Conservation (phyloP, 1,284 basidiomycete genomes). For the Apiotrichum gracile region DNA sequence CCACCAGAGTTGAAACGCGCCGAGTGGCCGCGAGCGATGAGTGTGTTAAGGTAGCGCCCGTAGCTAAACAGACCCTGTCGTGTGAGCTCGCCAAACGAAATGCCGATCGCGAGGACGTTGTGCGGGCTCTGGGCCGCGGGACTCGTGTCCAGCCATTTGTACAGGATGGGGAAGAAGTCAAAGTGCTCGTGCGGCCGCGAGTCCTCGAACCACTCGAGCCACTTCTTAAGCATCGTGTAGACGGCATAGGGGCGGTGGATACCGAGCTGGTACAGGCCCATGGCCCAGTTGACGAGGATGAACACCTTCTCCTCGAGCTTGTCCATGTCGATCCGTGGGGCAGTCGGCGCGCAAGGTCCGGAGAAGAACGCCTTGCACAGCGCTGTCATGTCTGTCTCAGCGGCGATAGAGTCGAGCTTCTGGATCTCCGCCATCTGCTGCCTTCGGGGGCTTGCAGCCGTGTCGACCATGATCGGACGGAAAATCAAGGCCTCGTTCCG, state of each 20-base stretch:
- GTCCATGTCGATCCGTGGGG: slow-evolving; percentile 49
- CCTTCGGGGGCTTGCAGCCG: slow-evolving; percentile 41
- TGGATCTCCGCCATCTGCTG: slow-evolving; percentile 68
- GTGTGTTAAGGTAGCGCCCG: slow-evolving; percentile 71
- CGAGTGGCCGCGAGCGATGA: slow-evolving; percentile 65
- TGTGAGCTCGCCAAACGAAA: slow-evolving; percentile 73
- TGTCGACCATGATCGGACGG: slow-evolving; percentile 53
- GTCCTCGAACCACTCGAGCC: slow-evolving; percentile 53
- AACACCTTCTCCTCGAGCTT: slow-evolving; percentile 58
- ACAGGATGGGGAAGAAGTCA: slow-evolving; percentile 52
- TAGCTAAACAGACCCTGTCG: slow-evolving; percentile 73
- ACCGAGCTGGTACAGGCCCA: slow-evolving; percentile 75
- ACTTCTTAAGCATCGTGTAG: slow-evolving; percentile 65
- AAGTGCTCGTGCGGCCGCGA: slow-evolving; percentile 17
- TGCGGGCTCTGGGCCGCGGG: slow-evolving; percentile 56
- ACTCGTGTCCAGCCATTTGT: slow-evolving; percentile 76
- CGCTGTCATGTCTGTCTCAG: slow-evolving; percentile 59
- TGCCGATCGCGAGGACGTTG: slow-evolving; percentile 60
- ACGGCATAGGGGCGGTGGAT: slow-evolving; percentile 77
- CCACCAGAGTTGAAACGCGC: slow-evolving; percentile 19
- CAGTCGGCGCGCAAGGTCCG: slow-evolving; percentile 30
- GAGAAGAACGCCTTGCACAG: slow-evolving; percentile 58
- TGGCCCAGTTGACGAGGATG: slow-evolving; percentile 77
- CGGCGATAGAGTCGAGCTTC: slow-evolving; percentile 74
- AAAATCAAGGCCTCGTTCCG: slow-evolving; percentile 75